Evolutionary conservation across 2,329 filamentous ascomycete genomes (phyloP), one percentile per base, ranked within the genome.

Genomic region (Pestalotiopsis sp.): DNA sequence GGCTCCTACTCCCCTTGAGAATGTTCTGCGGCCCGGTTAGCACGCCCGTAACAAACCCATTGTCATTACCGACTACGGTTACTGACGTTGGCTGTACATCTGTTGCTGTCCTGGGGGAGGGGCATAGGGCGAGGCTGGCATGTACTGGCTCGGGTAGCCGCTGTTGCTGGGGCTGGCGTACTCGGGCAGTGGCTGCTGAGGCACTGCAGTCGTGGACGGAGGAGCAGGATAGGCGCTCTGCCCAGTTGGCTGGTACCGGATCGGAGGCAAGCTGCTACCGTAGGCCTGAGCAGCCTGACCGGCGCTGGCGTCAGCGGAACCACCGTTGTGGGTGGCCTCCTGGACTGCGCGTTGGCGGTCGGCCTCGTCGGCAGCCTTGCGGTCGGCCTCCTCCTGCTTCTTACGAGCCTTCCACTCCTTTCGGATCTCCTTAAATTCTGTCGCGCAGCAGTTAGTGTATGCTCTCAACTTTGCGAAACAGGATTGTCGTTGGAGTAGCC

Each of bases 381-480:
- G 92, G 74, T 89, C 87, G 64, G 91, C 91, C 72, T 98, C 95
- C 75, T 98, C 95, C 79, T 98, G 96, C 93, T 99, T 99, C 89
- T 98, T 98, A 76, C 96, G 94, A 52, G 93, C 93, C 84, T 98
- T 99, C 96, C 96, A 99, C 78, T 98, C 95, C 78, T 98, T 98
- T 71, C 96, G 92, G 69, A 98, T 98, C 77, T 99, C 96, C 79
- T 99, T 99, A 84, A 99, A 98, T 81, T 98, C 96, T 98, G 77
- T 72, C 75, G 69, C 68, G 70, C 66, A 73, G 71, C 75, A 78
- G 77, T 57, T 13, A 38, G 26, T 14, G 20, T 9, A 3, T 58
- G 9, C 20, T 60, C 58, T 20, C 5, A 13, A 30, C 22, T 9
- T 26, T 2, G n/a, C 17, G 17, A n/a, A n/a, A 52, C 44, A n/a